Evolutionary conservation across 169 alveolate genomes (phyloP).

Genomic region (Plasmodium adleri): DNA sequence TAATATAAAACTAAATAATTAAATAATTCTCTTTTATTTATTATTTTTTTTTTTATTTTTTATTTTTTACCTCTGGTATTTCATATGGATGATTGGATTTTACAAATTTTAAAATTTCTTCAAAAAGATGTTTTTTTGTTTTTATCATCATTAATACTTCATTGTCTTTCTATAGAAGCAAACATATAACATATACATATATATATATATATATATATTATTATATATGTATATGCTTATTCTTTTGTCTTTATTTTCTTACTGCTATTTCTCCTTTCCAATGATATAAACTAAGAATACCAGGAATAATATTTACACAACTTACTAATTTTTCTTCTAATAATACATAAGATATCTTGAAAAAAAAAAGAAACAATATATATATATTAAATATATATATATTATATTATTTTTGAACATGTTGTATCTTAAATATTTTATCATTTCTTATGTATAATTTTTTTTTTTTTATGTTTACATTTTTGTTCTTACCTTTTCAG

Average conservation of each 20-base stretch:
- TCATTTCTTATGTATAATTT: too few relatives aligned
- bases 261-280: slow-evolving; percentile 78
- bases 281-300: slow-evolving; percentile 56
- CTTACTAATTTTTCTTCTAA: slow-evolving; percentile 57
- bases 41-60: slow-evolving; percentile 18
- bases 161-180: slow-evolving; percentile 30
- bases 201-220: neutral
- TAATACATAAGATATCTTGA: slow-evolving; percentile 46
- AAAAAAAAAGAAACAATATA: neutral
- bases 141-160: slow-evolving; percentile 76
- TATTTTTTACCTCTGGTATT: slow-evolving; percentile 59
- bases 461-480: too few relatives aligned
- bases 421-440: too few relatives aligned
- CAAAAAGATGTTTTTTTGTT: slow-evolving; percentile 60
- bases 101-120: slow-evolving; percentile 42
- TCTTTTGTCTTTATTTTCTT: neutral
- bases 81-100: slow-evolving; percentile 73
- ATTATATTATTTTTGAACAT: too few relatives aligned
- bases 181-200: neutral
- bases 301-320: slow-evolving; percentile 64
- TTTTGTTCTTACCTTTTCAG: slow-evolving; percentile 30
- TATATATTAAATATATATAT: too few relatives aligned
- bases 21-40: too few relatives aligned
- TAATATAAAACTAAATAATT: too few relatives aligned
- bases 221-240: neutral